Conservation (phyloP, 257 asterid species). For the Solanum dulcamara region DNA sequence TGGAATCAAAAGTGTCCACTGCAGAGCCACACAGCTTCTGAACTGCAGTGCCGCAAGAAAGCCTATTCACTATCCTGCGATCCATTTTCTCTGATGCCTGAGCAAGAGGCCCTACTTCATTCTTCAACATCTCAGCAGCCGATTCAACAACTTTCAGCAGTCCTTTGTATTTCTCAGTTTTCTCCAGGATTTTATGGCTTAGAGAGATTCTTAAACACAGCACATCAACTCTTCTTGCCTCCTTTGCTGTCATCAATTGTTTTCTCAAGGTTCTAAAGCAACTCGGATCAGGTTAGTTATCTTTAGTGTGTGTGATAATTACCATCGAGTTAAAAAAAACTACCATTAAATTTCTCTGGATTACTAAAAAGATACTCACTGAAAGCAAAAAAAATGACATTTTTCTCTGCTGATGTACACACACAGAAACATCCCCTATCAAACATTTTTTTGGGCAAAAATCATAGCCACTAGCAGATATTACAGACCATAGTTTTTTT, state of each 20-base stretch:
- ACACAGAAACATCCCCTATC: not conserved
- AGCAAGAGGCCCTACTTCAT: constrained; percentile 68
- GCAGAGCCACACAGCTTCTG: constrained; percentile 69
- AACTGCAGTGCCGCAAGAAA: constrained; percentile 59
- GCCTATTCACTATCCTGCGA: constrained; percentile 75
- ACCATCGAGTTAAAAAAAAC: not conserved
- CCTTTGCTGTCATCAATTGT: constrained; percentile 62
- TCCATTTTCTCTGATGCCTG: constrained; percentile 63
- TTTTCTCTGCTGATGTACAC: not conserved
- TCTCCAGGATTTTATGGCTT: constrained; percentile 59
- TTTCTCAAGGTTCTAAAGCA: constrained; percentile 67
- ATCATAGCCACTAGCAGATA: not conserved
- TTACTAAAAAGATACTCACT: not conserved
- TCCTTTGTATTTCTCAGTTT: constrained; percentile 50
- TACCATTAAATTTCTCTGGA: not conserved
- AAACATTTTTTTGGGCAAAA: not conserved
- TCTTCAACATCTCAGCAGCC: constrained; percentile 55
- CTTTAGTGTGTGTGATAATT: not conserved
- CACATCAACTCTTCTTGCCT: constrained; percentile 79
- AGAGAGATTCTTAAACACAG: constrained; percentile 64
- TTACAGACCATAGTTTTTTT: not conserved
- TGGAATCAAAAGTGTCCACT: constrained; percentile 52
- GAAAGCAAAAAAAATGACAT: not conserved
- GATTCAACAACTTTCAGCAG: constrained; percentile 35
- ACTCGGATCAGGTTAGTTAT: not conserved